Evolutionary conservation across 768 basidiomycete species (phyloP).

Genomic region (Lactifluus rugatus): DNA sequence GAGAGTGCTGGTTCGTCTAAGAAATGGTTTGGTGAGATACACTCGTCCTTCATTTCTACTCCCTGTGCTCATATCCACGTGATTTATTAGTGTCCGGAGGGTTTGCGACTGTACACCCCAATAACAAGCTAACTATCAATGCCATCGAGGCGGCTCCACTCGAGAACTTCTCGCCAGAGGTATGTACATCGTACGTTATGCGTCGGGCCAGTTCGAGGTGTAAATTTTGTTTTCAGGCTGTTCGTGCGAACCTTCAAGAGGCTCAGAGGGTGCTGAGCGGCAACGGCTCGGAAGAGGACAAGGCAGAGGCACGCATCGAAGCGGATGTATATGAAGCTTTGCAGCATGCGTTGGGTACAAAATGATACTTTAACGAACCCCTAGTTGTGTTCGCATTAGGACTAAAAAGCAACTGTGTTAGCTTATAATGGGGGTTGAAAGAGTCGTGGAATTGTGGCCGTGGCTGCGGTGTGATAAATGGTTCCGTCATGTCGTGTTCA

Average conservation of each 20-base stretch:
- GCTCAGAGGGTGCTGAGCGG: slow-evolving; percentile 74
- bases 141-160: slow-evolving; percentile 92
- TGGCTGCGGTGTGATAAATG: not conserved
- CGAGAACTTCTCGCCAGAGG: slow-evolving; percentile 85
- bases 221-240: slow-evolving; percentile 44
- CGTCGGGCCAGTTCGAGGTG: not conserved
- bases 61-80: not conserved
- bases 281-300: slow-evolving; percentile 86
- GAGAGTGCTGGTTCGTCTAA: slow-evolving; percentile 69
- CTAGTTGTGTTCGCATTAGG: not conserved
- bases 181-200: slow-evolving; percentile 29
- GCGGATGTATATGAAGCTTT: slow-evolving; percentile 94
- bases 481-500: not conserved
- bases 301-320: slow-evolving; percentile 87
- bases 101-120: slow-evolving; percentile 95
- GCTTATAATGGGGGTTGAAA: not conserved
- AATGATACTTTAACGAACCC: slow-evolving; percentile 26
- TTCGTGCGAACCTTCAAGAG: slow-evolving; percentile 83
- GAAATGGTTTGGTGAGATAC: slow-evolving; percentile 90
- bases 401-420: not conserved
- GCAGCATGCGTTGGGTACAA: slow-evolving; percentile 66
- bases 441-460: not conserved
- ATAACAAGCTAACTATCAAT: slow-evolving; percentile 95
- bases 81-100: slow-evolving; percentile 72
- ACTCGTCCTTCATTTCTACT: not conserved